Evolutionary conservation across 306 rosid genomes (phyloP).

Genomic region (Cucumis melo): DNA sequence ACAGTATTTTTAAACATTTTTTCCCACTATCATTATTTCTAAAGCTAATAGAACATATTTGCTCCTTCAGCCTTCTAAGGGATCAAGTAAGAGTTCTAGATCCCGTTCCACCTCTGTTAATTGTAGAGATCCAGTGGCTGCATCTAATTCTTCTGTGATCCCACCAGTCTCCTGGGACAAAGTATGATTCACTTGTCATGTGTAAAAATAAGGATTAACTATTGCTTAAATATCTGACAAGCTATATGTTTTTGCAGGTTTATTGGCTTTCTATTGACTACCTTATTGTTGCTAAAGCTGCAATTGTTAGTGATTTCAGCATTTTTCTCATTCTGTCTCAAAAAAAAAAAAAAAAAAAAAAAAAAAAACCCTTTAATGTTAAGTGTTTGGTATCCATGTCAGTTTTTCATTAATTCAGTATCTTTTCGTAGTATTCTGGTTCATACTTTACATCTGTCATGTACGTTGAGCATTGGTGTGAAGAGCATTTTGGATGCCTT

Average conservation of each 20-base stretch:
- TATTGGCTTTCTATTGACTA: slow-evolving; percentile 84
- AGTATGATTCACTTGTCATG: slow-evolving; percentile 21
- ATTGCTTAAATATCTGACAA: slow-evolving; percentile 8
- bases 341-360: too few species aligned
- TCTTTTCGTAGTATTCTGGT: slow-evolving; percentile 52
- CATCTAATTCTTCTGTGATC: slow-evolving; percentile 19
- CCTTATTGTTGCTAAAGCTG: slow-evolving; percentile 69
- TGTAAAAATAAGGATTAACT: not conserved
- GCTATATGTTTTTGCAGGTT: slow-evolving; percentile 38
- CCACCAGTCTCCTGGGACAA: slow-evolving; percentile 54
- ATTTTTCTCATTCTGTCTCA: not conserved
- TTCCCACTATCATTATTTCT: not conserved
- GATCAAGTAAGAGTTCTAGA: slow-evolving; percentile 51
- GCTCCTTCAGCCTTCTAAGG: slow-evolving; percentile 36
- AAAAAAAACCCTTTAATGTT: not conserved
- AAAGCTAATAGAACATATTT: slow-evolving; percentile 5
- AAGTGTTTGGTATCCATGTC: not conserved
- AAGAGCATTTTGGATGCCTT: slow-evolving; percentile 60
- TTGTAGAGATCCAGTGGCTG: slow-evolving; percentile 30
- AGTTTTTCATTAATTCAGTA: slow-evolving; percentile 12
- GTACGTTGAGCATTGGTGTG: slow-evolving; percentile 95
- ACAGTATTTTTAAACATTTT: not conserved
- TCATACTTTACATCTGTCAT: slow-evolving; percentile 71
- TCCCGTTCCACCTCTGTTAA: slow-evolving; percentile 35
- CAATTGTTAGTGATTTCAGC: slow-evolving; percentile 44